Base-by-base conservation (phyloP, 208 protist species). In the Novymonas esmeraldas region DNA sequence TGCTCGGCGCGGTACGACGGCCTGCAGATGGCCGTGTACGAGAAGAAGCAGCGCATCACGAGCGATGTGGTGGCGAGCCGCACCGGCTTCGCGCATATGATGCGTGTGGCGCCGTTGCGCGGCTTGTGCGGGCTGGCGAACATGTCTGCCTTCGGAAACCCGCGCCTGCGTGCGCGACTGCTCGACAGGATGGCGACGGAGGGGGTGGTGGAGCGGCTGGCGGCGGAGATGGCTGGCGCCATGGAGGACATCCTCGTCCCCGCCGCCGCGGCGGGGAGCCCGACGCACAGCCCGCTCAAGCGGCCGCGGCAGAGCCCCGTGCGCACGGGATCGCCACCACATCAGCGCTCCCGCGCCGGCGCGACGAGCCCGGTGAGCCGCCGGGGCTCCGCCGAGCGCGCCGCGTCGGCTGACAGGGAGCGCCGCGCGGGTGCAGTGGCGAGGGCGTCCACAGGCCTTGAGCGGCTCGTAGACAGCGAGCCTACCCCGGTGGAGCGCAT, bases 1-100 rank as follows among this genome's bases (percentile, higher is more conserved):
- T 96, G 92, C 71, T 96, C 92, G 41, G 57, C 79, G 2, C 86
- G 85, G 54, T 96, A 93, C 72, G 92, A 95, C 56, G 92, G 87
- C 50, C 70, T 96, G 10, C 36, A 64, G 18, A 71, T 57, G 36
- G 68, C 78, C 6, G 61, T 94, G 28, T 58, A 64, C n/a, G 78
- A 88, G 42, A 86, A 87, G 61, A 96, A 96, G 75, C 71, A 82
- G 28, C 52, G 77, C n/a, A 68, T 95, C 18, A 64, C 89, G 20
- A 44, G 61, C 26, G 87, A 95, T 44, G 73, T 95, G 20, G 68
- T 88, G 28, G 73, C 81, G 11, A 83, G 83, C 48, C 75, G 86
- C 11, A 42, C 73, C 13, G 77, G 79, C 18, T 79, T 89, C 64
- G 66, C 67, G 0, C 61, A 52, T 20, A 72, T 95, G 73, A 82